Evolutionary conservation across 495 filamentous ascomycete genomes (phyloP).

Genomic region (Neurospora discreta): DNA sequence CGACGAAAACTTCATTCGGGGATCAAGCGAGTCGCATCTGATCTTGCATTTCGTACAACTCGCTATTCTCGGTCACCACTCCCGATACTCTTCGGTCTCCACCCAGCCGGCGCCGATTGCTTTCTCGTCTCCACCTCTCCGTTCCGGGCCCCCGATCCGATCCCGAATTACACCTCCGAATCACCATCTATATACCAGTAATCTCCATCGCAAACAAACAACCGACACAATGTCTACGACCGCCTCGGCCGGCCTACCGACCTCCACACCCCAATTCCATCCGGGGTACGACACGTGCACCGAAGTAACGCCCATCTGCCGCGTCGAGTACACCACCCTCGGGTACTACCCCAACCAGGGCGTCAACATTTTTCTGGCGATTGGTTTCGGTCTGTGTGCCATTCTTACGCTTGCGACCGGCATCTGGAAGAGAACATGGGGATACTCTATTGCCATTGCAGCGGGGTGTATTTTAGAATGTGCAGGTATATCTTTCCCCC

Average conservation of each 20-base stretch:
- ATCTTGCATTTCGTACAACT: neutral
- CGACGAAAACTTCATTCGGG: neutral
- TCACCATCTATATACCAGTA: neutral
- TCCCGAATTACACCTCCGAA: neutral
- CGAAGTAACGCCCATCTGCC: conserved; percentile 39
- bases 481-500: conserved; percentile 17
- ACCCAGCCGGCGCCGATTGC: neutral
- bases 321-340: conserved; percentile 49
- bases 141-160: neutral
- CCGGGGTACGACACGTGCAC: conserved; percentile 32
- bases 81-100: neutral
- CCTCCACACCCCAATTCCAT: conserved; percentile 4
- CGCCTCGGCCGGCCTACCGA: neutral
- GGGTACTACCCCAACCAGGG: conserved; percentile 57
- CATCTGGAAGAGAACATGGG: conserved; percentile 54
- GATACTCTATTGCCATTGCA: conserved; percentile 41
- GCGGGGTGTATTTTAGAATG: conserved; percentile 34
- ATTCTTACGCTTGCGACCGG: conserved; percentile 38
- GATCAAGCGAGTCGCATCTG: neutral
- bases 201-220: neutral
- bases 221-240: conserved; percentile 4
- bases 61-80: neutral
- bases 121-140: conserved; percentile 1
- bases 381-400: conserved; percentile 42
- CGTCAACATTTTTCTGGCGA: conserved; percentile 49